phyloP scores from a whole-genome alignment of 164 flowering plant genomes.

The Aristolochia californica region DNA sequence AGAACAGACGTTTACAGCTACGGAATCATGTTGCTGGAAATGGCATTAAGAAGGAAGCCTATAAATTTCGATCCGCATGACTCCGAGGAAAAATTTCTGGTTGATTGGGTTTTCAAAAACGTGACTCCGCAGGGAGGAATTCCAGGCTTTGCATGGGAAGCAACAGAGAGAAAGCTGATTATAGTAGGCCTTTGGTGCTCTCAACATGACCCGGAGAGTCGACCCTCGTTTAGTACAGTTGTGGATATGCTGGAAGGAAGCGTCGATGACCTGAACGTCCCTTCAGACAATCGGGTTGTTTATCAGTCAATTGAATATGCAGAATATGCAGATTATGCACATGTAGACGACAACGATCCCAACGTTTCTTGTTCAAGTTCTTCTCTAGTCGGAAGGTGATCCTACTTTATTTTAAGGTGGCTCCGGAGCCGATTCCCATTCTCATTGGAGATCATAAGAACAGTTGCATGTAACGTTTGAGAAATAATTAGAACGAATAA shows the following conservation, averaged over 20 bases:
- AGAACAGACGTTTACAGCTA: conserved; percentile 13
- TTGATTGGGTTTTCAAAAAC: conserved; percentile 1
- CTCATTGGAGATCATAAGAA: too few relatives aligned
- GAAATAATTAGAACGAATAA: too few relatives aligned
- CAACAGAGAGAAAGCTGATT: conserved; percentile 5
- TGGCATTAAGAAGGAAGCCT: conserved; percentile 7
- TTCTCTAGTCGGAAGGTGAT: too few relatives aligned
- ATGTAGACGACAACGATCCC: too few relatives aligned
- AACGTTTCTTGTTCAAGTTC: too few relatives aligned
- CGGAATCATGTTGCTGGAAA: conserved; percentile 7
- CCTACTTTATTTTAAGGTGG: too few relatives aligned
- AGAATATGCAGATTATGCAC: too few relatives aligned
- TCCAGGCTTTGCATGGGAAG: background rate
- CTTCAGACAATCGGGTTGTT: background rate
- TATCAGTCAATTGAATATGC: background rate
- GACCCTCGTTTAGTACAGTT: conserved; percentile 8
- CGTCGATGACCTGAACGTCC: background rate
- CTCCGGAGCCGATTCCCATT: too few relatives aligned
- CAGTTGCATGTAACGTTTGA: too few relatives aligned
- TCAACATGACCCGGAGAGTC: background rate
- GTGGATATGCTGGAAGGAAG: conserved; percentile 10
- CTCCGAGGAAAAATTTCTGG: conserved; percentile 1
- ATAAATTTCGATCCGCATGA: background rate
- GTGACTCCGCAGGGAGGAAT: background rate
- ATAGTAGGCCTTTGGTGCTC: conserved; percentile 9